phyloP scores from a whole-genome alignment of 148 eudicot genomes.

The Fagopyrum tataricum region DNA sequence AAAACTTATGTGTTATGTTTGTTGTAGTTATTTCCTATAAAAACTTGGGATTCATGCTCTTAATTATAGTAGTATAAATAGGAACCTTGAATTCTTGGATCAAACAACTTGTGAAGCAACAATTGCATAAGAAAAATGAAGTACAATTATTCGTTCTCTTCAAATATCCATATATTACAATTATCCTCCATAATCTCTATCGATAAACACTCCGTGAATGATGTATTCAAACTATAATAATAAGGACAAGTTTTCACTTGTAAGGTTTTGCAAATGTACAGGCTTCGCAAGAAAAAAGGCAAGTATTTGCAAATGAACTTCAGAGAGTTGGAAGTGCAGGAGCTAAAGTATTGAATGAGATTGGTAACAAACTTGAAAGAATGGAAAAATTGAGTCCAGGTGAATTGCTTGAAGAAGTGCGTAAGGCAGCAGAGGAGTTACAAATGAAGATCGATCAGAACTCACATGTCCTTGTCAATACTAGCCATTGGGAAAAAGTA shows the following conservation, averaged over 20 bases:
- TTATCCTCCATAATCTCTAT: too few species aligned
- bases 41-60: too few species aligned
- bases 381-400: conserved; percentile 41
- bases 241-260: background rate
- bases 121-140: too few species aligned
- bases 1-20: too few species aligned
- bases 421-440: conserved; percentile 42
- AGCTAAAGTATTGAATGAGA: conserved; percentile 41
- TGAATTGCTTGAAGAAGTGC: conserved; percentile 35
- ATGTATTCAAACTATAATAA: too few species aligned
- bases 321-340: conserved; percentile 42
- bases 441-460: conserved; percentile 42
- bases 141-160: too few species aligned
- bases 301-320: conserved; percentile 27
- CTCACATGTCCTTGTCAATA: conserved; percentile 39
- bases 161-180: too few species aligned
- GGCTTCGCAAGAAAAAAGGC: conserved; percentile 50
- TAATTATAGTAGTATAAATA: too few species aligned
- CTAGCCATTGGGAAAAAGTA: conserved; percentile 34
- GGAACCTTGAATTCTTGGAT: too few species aligned
- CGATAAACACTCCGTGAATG: too few species aligned
- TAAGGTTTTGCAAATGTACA: conserved; percentile 8
- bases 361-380: conserved; percentile 41
- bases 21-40: too few species aligned
- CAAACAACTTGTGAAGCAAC: too few species aligned